Conservation (phyloP, 1,139 yeast species). For the Maudiozyma humilis region DNA sequence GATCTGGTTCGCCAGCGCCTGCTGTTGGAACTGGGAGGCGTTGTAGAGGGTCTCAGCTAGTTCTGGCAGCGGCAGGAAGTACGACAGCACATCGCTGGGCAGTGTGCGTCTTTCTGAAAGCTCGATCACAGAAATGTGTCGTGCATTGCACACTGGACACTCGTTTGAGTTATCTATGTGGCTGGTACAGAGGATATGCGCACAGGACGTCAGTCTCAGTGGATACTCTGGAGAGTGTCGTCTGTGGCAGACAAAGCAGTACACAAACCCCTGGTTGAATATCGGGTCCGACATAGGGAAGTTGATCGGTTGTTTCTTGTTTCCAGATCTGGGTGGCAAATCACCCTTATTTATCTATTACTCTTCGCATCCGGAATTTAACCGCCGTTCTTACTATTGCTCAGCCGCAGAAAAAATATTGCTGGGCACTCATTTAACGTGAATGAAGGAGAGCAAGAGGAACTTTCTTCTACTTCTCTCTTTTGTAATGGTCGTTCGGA, state of each 20-base stretch:
- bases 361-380: neutral
- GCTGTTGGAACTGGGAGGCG: constrained; percentile 22
- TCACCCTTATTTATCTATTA: neutral
- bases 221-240: constrained; percentile 16
- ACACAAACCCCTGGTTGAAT: constrained; percentile 20
- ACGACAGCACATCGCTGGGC: constrained; percentile 20
- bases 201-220: constrained; percentile 24
- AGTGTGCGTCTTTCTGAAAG: constrained; percentile 13
- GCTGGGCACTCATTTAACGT: too few relatives aligned
- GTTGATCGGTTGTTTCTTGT: neutral
- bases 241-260: constrained; percentile 20
- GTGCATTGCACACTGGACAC: constrained; percentile 19
- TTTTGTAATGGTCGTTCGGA: neutral
- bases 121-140: constrained; percentile 16
- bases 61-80: constrained; percentile 21
- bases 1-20: constrained; percentile 18
- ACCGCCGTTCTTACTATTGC: neutral
- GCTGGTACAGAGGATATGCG: constrained; percentile 21
- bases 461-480: too few relatives aligned
- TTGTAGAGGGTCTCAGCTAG: constrained; percentile 20
- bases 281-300: constrained; percentile 7
- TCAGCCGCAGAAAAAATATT: too few relatives aligned
- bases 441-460: too few relatives aligned
- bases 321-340: neutral
- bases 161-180: constrained; percentile 12